Evolutionary conservation across 805 yeast species (phyloP), one percentile per base, ranked within the genome.

Genomic region (Yamadazyma insecticola): DNA sequence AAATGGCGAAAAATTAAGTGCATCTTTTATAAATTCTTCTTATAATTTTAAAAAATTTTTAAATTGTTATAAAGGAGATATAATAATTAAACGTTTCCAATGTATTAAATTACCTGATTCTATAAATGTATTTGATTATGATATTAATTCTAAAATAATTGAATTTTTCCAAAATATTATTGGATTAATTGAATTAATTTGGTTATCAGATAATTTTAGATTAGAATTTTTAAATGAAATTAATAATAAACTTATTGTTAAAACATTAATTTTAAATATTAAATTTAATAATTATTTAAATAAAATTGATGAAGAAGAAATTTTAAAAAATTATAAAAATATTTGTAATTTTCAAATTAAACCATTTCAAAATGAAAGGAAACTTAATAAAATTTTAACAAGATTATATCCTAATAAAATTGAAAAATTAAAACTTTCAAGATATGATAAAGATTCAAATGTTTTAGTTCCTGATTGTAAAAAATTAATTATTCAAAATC

Each of bases 101-200:
- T 54, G 66, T 29, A 44, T 60, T 2, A 46, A 49, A 15, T 40
- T 71, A 4, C 76, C 75, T 0, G 71, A 67, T 37, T 63, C 69
- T 15, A 53, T 67, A 16, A 57, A 60, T 24, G 48, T 57, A 1
- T 52, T 53, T 35, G 68, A 67, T 28, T 38, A 47, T 17, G 55
- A 53, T 4, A 45, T 60, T 24, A 47, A 51, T 16, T 40, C 38
- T 18, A n/a, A n/a, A n/a, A 41, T 32, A 21, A 46, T 70, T 6
- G 29, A 40, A 4, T 31, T 35, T 4, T 58, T 57, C 19, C 55
- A 69, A 30, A 28, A 26, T 1, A 41, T 39, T 1, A 24, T 25
- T 9, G 40, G 43, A 34, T 49, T 53, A 30, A 43, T 37, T 29
- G 66, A 63, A 35, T 45, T 54, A 26, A 45, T 50, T 26, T 69